Conservation (phyloP, 345 rosid genomes). For the Abelmoschus esculentus region DNA sequence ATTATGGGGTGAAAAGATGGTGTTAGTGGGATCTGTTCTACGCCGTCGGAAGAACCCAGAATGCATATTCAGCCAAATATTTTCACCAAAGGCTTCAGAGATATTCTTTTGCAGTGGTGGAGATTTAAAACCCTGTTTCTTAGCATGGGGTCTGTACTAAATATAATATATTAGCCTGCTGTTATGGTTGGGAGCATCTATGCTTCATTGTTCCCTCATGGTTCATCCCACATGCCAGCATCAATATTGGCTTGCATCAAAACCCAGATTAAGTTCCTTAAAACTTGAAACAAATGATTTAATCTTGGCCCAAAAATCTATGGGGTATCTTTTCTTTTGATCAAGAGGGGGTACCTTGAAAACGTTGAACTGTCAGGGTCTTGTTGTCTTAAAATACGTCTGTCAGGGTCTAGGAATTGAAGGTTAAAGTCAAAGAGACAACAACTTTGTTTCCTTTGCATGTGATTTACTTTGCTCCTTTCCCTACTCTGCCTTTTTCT, state of each 20-base stretch:
- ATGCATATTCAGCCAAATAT: background rate
- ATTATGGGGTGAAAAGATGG: background rate
- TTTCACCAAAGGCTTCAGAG: background rate
- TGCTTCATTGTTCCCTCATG: background rate
- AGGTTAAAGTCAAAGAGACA: slow-evolving; percentile 26
- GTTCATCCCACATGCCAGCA: background rate
- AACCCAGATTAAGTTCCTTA: background rate
- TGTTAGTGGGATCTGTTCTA: slow-evolving; percentile 4
- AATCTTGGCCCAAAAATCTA: background rate
- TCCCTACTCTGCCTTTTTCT: too few relatives aligned
- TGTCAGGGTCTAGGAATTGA: background rate
- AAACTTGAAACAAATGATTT: background rate
- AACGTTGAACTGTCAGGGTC: background rate
- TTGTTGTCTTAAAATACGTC: slow-evolving; percentile 5
- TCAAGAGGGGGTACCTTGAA: too few relatives aligned
- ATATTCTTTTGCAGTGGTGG: background rate
- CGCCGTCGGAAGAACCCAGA: slow-evolving; percentile 7
- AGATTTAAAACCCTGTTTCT: background rate
- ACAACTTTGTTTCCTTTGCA: slow-evolving; percentile 33
- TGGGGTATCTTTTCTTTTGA: too few relatives aligned
- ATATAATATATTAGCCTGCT: background rate
- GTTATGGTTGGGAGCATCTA: background rate
- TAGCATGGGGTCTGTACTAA: background rate
- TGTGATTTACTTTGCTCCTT: slow-evolving; percentile 30
- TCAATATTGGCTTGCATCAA: background rate